phyloP scores from a whole-genome alignment of 805 yeast species.

The Kodamaea restingae region DNA sequence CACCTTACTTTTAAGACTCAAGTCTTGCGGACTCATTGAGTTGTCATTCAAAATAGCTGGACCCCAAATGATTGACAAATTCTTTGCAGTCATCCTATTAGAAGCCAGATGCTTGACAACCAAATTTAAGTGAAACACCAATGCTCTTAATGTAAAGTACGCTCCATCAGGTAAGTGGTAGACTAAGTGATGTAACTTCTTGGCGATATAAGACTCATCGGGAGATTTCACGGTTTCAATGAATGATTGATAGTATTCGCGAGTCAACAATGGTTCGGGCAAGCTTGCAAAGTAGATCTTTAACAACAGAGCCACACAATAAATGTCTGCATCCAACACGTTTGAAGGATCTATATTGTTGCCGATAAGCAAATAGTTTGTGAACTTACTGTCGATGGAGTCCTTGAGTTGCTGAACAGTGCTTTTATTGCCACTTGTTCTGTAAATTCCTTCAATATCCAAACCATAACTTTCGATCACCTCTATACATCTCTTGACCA shows the following conservation, averaged over 20 bases:
- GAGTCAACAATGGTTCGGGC: constrained; percentile 82
- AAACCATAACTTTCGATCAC: constrained; percentile 83
- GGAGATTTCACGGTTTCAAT: constrained; percentile 59
- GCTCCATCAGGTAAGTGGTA: constrained; percentile 92
- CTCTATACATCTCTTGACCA: constrained; percentile 84
- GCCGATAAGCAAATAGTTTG: constrained; percentile 47
- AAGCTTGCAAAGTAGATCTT: constrained; percentile 79
- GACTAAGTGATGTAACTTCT: constrained; percentile 82
- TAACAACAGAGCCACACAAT: constrained; percentile 80
- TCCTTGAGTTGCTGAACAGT: constrained; percentile 71
- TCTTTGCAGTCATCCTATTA: constrained; percentile 80
- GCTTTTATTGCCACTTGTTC: constrained; percentile 74
- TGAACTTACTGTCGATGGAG: constrained; percentile 71
- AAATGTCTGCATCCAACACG: constrained; percentile 75
- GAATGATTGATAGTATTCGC: constrained; percentile 56
- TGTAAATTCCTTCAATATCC: constrained; percentile 83
- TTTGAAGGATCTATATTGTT: constrained; percentile 37
- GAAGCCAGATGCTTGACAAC: constrained; percentile 57
- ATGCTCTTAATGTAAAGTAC: constrained; percentile 82
- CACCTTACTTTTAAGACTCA: constrained; percentile 70
- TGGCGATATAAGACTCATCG: constrained; percentile 46
- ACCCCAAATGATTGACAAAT: constrained; percentile 92
- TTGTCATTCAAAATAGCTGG: constrained; percentile 75
- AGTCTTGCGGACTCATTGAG: constrained; percentile 62
- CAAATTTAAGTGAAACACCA: constrained; percentile 79